These are phyloP conservation scores for Heteromeles arbutifolia DNA, from an alignment of 306 rosid species.

Conservation along the genomic window DNA sequence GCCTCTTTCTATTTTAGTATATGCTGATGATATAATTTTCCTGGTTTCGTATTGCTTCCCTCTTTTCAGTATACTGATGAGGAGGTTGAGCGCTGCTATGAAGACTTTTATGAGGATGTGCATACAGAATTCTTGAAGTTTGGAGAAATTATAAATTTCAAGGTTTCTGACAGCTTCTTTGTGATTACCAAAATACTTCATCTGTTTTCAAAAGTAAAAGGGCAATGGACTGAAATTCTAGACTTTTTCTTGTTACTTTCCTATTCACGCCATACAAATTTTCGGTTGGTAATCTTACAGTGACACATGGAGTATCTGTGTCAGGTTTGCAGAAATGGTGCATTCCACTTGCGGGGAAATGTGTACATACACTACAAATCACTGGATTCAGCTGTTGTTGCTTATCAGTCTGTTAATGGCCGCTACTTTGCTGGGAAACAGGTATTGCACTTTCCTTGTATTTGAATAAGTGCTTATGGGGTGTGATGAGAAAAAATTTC, in stretches of 20 bases:
- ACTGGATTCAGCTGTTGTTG: slow-evolving; percentile 75
- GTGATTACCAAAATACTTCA: background rate
- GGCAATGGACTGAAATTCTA: too few species aligned
- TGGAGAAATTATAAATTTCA: slow-evolving; percentile 92
- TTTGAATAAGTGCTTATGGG: background rate
- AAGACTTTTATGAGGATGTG: slow-evolving; percentile 95
- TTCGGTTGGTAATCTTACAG: slow-evolving; percentile 11
- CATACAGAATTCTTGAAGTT: slow-evolving; percentile 93
- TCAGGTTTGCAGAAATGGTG: slow-evolving; percentile 93
- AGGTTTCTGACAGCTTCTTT: slow-evolving; percentile 51
- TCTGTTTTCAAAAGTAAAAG: too few species aligned
- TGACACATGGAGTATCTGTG: slow-evolving; percentile 17
- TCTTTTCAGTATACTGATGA: slow-evolving; percentile 77
- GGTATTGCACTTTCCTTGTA: slow-evolving; percentile 34
- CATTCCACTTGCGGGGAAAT: slow-evolving; percentile 92
- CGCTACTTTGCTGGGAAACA: slow-evolving; percentile 89
- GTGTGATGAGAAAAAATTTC: too few species aligned
- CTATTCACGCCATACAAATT: background rate
- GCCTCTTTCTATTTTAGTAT: slow-evolving; percentile 17
- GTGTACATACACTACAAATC: slow-evolving; percentile 67
- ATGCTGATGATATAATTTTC: slow-evolving; percentile 5
- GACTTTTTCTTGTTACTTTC: background rate
- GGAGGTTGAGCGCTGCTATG: slow-evolving; percentile 69
- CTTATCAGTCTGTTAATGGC: slow-evolving; percentile 53
- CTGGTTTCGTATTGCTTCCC: slow-evolving; percentile 26